These are phyloP conservation scores for Penicillium arizonense DNA, from an alignment of 495 filamentous ascomycete genomes.

Conservation along the genomic window DNA sequence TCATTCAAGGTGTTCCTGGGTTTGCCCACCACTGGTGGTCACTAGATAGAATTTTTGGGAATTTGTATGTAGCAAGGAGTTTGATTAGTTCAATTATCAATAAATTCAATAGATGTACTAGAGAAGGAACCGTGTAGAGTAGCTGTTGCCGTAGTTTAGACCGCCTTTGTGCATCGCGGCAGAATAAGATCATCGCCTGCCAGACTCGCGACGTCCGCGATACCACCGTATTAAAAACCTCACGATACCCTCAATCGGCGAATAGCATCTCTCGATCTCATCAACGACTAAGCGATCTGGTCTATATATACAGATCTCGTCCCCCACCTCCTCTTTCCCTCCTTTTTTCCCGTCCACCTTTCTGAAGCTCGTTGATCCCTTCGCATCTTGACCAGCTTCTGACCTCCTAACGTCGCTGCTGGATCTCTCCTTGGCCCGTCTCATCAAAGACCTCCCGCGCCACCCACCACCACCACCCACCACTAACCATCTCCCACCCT, in stretches of 20 bases:
- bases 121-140: neutral
- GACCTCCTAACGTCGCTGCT: neutral
- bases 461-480: neutral
- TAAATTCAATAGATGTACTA: neutral
- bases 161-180: conserved; percentile 26
- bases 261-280: too few relatives aligned
- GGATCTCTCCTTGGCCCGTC: neutral
- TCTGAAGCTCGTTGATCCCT: neutral
- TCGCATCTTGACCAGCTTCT: conserved; percentile 1
- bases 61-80: conserved; percentile 3
- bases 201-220: too few relatives aligned
- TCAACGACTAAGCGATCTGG: neutral
- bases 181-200: conserved; percentile 18
- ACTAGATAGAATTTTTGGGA: conserved; percentile 30
- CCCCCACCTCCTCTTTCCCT: neutral
- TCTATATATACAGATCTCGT: neutral
- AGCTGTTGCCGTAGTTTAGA: conserved; percentile 1
- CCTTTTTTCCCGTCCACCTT: neutral
- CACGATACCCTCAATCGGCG: too few relatives aligned
- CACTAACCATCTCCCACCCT: too few relatives aligned
- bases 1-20: conserved; percentile 74
- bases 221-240: too few relatives aligned
- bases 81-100: neutral
- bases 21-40: conserved; percentile 64
- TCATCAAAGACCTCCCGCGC: neutral